Evolutionary conservation across 2,329 filamentous ascomycete genomes (phyloP), one percentile per base, ranked within the genome.

Genomic region (Pestalotiopsis sp.): DNA sequence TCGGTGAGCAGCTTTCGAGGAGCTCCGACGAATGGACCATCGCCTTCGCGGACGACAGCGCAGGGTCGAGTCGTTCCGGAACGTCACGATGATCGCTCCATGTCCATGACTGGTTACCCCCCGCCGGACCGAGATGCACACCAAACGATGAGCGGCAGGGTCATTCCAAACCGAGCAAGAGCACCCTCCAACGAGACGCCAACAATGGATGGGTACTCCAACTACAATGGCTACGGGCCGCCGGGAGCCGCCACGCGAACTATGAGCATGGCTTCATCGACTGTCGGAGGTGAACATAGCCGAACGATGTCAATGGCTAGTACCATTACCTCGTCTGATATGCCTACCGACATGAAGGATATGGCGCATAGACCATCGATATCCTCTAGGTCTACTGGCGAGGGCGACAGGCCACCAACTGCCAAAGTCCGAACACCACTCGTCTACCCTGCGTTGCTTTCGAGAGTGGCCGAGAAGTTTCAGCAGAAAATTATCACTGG

Each of bases 251-350:
- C 88, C 74, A 89, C 86, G 61, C 85, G 86, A 70, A 88, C 87
- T n/a, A 85, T 87, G 66, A 90, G 87, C 73, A 90, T 90, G 85
- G 83, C 84, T 41, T 90, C 87, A 6, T 89, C 88, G 12, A 83
- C 78, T 36, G 81, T 81, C 41, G 78, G 78, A 25, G 73, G 75
- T 52, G 85, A 89, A 72, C 84, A 84, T 74, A 80, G 78, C 66
- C 87, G 95, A 69, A 92, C 93, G 58, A 95, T 97, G 90, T 97
- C 94, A 1, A 97, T 97, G 93, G 94, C 95, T 39, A 97, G 94
- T 25, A 95, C 92, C 9, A 87, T 94, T 68, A 88, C 89, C 1
- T 85, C 91, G 7, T 87, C 90, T 9, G 87, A 92, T n/a, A 87
- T 90, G 72, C 85, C 84, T 66, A 86, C 85, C 41, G 87, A 89